These are phyloP conservation scores for Yamadazyma taylorii DNA, from an alignment of 1,139 yeast species.

Conservation along the genomic window DNA sequence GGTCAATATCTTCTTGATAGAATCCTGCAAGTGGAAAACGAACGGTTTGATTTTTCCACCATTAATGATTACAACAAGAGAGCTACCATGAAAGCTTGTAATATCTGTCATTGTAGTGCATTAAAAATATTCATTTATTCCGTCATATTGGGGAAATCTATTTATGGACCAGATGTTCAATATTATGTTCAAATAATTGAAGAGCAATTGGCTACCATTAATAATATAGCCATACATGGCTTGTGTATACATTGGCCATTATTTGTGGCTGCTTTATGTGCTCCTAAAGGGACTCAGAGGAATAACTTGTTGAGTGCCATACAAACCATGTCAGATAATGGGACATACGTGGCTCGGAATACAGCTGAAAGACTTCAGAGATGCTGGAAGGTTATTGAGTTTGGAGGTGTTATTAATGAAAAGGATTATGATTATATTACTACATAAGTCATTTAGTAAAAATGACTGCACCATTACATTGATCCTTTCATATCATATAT, in stretches of 20 bases:
- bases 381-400: slow-evolving; percentile 7
- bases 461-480: too few species aligned
- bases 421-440: slow-evolving; percentile 10
- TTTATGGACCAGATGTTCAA: slow-evolving; percentile 8
- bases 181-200: slow-evolving; percentile 8
- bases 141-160: slow-evolving; percentile 7
- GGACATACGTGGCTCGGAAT: slow-evolving; percentile 9
- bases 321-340: slow-evolving; percentile 5
- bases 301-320: slow-evolving; percentile 4
- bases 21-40: slow-evolving; percentile 4
- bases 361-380: slow-evolving; percentile 8
- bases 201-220: slow-evolving; percentile 9
- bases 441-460: slow-evolving; percentile 1
- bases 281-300: slow-evolving; percentile 7
- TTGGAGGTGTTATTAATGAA: slow-evolving; percentile 7
- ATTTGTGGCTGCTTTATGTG: slow-evolving; percentile 10
- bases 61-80: slow-evolving; percentile 5
- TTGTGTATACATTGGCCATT: slow-evolving; percentile 11
- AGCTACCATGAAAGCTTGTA: slow-evolving; percentile 12
- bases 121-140: slow-evolving; percentile 7
- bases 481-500: too few species aligned
- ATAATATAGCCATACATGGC: slow-evolving; percentile 5
- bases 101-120: slow-evolving; percentile 8
- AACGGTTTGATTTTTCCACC: slow-evolving; percentile 7
- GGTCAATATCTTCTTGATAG: slow-evolving; percentile 3